Evolutionary conservation across 192 early-diverging fungal species (phyloP), one percentile per base, ranked within the genome.

Genomic region (Backusella tarrabulga): DNA sequence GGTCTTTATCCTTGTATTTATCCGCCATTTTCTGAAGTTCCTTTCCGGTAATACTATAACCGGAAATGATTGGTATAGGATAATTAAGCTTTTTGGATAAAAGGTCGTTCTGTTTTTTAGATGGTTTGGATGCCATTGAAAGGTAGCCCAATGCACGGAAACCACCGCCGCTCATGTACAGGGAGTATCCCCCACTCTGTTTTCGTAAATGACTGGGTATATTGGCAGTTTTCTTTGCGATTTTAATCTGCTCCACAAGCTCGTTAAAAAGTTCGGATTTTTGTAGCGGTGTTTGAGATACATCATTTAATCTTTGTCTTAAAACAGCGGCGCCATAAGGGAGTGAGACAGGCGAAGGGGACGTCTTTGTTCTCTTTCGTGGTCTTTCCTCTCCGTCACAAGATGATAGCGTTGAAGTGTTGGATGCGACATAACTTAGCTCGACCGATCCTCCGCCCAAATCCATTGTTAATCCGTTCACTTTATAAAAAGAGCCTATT

Each of bases 391-490:
- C 26, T 63, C 12, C 56, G 7, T 63, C 56, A n/a, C n/a, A 56
- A 21, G 36, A 21, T 26, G 36, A 21, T 26, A 44, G 26, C 29
- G 9, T 4, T 17, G 23, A 15, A 5, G 5, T 7, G 5, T 78
- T 71, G 6, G 71, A 68, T 29, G 67, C 74, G 11, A 90, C 84
- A 44, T 88, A 90, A 63, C 88, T 90, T 19, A 90, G 67, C 73
- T 90, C 87, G 6, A 88, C 83, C 19, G 85, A 87, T 34, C 88
- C 88, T 6, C 88, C 88, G 21, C 88, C 88, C 7, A 87, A 79
- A 76, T 90, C 88, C 81, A 87, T 84, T 26, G 85, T 87, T 46
- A 90, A 73, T 3, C 88, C 88, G 41, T 87, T 63, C 29, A 88
- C 87, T 1, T 78, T 82, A 68, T 87, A 83, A 68, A 82, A 90